Percentiles rank a stretch among this genome's conserved stretches.
Conservation (phyloP, 2,329 filamentous ascomycete species). For the Chaetomium olivaceum region DNA sequence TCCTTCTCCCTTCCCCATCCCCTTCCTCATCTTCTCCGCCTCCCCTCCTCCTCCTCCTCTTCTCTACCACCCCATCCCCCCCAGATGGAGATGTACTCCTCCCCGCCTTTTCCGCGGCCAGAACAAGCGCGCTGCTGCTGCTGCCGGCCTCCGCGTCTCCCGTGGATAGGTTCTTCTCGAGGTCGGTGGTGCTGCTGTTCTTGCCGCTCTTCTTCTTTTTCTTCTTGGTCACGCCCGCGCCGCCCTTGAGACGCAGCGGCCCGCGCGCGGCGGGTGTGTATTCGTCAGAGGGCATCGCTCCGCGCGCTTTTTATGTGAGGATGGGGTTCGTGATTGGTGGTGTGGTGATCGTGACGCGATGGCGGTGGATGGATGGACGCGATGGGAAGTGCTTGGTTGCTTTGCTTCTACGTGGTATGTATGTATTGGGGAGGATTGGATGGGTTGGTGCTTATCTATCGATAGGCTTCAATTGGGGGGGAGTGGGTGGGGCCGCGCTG, state of each 20-base stretch:
- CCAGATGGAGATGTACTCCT: too few species aligned
- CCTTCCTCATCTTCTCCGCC: constrained; percentile 17
- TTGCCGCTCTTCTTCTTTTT: constrained; percentile 67
- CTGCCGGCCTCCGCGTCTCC: constrained; percentile 37
- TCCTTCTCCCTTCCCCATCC: constrained; percentile 22
- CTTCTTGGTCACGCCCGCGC: constrained; percentile 46
- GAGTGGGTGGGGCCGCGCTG: background rate
- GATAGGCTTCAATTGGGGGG: background rate
- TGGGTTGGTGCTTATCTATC: background rate
- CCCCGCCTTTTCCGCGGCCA: constrained; percentile 32
- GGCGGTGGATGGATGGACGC: background rate
- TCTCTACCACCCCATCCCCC: constrained; percentile 16
- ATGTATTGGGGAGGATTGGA: background rate
- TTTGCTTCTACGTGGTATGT: background rate
- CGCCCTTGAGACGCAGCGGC: constrained; percentile 83
- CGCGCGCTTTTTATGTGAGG: background rate
- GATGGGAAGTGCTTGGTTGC: background rate
- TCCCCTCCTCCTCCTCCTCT: constrained; percentile 31
- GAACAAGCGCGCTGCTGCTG: constrained; percentile 48
- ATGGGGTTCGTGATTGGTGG: background rate
- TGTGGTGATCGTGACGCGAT: background rate
- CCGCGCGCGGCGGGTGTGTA: constrained; percentile 68
- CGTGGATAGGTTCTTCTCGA: constrained; percentile 50
- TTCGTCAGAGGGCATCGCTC: constrained; percentile 70
- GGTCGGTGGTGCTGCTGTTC: constrained; percentile 38